phyloP scores from a whole-genome alignment of 768 basidiomycete genomes.

The Amanita exitialis region DNA sequence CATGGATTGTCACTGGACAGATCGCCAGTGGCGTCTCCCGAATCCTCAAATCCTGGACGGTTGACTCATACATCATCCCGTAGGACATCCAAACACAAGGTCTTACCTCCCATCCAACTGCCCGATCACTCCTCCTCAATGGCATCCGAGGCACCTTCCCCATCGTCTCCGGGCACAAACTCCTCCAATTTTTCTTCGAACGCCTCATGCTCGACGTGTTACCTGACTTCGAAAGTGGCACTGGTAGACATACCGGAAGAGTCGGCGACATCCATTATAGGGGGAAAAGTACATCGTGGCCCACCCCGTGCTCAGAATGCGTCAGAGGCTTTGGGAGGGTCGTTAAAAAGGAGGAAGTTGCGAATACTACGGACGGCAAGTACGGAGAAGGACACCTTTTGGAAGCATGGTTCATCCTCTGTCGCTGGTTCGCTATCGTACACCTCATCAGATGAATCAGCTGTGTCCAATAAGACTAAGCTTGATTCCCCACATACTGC shows the following conservation, averaged over 20 bases:
- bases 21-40: slow-evolving; percentile 2
- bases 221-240: not conserved
- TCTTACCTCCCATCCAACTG: not conserved
- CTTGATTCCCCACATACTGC: not conserved
- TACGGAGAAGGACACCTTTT: slow-evolving; percentile 24
- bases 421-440: not conserved
- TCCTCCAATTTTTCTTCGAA: not conserved
- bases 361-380: slow-evolving; percentile 26
- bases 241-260: slow-evolving; percentile 5
- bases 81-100: not conserved
- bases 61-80: not conserved
- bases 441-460: slow-evolving; percentile 9
- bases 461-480: not conserved
- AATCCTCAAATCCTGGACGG: slow-evolving; percentile 1
- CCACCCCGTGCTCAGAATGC: slow-evolving; percentile 4
- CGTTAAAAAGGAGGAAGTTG: slow-evolving; percentile 20
- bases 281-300: not conserved
- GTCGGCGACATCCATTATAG: not conserved
- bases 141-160: not conserved
- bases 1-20: slow-evolving; percentile 10
- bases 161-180: not conserved
- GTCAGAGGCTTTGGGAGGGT: slow-evolving; percentile 5
- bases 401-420: slow-evolving; percentile 10
- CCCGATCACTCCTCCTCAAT: not conserved
- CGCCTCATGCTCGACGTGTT: not conserved